Evolutionary conservation across 352 stramenopile genomes (phyloP).

Genomic region (Pythium monospermum): DNA sequence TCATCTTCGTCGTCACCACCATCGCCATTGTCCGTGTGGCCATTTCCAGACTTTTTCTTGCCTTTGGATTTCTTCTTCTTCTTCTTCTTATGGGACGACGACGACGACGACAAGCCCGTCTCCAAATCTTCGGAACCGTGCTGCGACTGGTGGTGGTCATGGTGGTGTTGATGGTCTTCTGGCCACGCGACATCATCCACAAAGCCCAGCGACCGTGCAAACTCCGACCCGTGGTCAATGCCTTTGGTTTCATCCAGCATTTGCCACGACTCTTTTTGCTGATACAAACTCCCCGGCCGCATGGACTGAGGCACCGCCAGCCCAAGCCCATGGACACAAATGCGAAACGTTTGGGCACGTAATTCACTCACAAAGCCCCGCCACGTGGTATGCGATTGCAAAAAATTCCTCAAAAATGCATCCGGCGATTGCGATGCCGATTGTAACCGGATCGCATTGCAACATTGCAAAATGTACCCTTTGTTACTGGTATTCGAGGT

Average conservation of each 20-base stretch:
- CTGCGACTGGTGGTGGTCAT: constrained; percentile 36
- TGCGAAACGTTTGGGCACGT: constrained; percentile 40
- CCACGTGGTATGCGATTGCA: constrained; percentile 86
- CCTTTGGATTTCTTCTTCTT: constrained; percentile 54
- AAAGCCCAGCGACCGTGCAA: constrained; percentile 72
- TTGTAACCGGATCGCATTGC: constrained; percentile 87
- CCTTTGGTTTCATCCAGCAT: constrained; percentile 52
- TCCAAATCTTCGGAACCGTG: too few species aligned
- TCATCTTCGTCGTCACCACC: constrained; percentile 13
- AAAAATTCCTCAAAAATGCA: constrained; percentile 85
- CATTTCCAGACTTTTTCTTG: constrained; percentile 45
- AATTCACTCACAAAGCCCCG: constrained; percentile 69
- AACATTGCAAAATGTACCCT: constrained; percentile 86
- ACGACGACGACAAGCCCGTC: constrained; percentile 9
- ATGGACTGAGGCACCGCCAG: constrained; percentile 71
- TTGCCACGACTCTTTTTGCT: constrained; percentile 65
- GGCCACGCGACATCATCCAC: constrained; percentile 83
- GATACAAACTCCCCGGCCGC: constrained; percentile 42
- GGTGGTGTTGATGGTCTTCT: constrained; percentile 37
- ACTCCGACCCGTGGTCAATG: constrained; percentile 83
- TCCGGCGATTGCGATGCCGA: constrained; percentile 83
- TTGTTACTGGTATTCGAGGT: constrained; percentile 69
- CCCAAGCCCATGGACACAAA: constrained; percentile 61
- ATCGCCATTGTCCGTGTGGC: neutral
- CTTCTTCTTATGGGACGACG: constrained; percentile 54